These are phyloP conservation scores for Pelargonium myrrhifolium DNA, from an alignment of 441 rosid species.

Conservation along the genomic window DNA sequence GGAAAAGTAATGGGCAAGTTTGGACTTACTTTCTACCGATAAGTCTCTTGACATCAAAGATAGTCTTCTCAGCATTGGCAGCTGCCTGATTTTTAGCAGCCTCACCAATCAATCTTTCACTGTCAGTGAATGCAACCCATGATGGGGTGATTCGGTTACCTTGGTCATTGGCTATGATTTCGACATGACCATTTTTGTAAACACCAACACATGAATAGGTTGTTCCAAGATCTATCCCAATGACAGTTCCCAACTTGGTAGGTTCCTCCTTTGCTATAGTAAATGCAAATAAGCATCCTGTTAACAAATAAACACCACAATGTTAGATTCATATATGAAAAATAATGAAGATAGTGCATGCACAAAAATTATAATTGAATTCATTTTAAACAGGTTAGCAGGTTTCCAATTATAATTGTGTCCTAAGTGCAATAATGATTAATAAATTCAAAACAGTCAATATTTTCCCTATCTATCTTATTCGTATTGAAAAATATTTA, in stretches of 20 bases:
- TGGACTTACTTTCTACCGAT: neutral
- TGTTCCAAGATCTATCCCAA: constrained; percentile 67
- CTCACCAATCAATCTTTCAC: constrained; percentile 1
- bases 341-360: neutral
- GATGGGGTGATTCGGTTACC: constrained; percentile 77
- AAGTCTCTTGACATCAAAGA: constrained; percentile 6
- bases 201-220: constrained; percentile 69
- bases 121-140: constrained; percentile 9
- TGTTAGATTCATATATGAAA: neutral
- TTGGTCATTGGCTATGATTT: constrained; percentile 96
- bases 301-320: neutral
- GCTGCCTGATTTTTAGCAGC: constrained; percentile 4
- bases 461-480: too few relatives aligned
- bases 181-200: constrained; percentile 94
- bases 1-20: constrained; percentile 9
- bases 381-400: neutral
- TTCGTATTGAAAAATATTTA: too few relatives aligned
- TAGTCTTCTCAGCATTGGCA: neutral
- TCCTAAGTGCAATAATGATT: too few relatives aligned
- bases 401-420: too few relatives aligned
- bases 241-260: constrained; percentile 16
- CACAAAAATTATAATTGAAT: neutral
- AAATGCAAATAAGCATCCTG: neutral
- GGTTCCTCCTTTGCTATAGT: neutral
- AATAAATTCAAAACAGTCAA: too few relatives aligned